Evolutionary conservation across 768 basidiomycete genomes (phyloP).

Genomic region (Plicaturopsis crispa): DNA sequence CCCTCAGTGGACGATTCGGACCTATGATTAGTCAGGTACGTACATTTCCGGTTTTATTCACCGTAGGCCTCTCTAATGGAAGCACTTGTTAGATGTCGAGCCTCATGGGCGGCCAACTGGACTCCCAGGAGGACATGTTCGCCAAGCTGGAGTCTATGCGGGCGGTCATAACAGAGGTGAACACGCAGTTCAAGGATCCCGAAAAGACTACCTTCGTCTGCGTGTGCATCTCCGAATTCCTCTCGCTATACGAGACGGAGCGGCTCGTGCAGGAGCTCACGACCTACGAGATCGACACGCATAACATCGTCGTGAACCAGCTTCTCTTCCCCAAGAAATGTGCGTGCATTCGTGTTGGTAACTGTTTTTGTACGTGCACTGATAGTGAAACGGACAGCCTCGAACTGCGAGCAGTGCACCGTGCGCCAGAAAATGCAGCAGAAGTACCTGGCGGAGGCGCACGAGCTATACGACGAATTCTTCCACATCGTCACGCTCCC

Average conservation of each 20-base stretch:
- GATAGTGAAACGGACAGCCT: conserved; percentile 37
- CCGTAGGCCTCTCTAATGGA: too few species aligned
- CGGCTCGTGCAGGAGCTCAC: conserved; percentile 94
- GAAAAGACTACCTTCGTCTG: conserved; percentile 99
- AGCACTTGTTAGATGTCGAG: conserved; percentile 82
- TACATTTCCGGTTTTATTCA: neutral
- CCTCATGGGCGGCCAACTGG: conserved; percentile 91
- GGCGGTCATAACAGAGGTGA: conserved; percentile 95
- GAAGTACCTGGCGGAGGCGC: conserved; percentile 93
- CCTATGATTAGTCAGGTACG: conserved; percentile 88
- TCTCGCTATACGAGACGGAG: conserved; percentile 97
- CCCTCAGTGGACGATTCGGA: conserved; percentile 90
- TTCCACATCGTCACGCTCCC: conserved; percentile 96
- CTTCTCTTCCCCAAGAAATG: conserved; percentile 88
- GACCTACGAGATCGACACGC: conserved; percentile 94
- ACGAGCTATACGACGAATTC: conserved; percentile 96
- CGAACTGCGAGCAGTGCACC: conserved; percentile 91
- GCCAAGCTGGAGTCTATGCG: conserved; percentile 97
- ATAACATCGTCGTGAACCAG: conserved; percentile 98
- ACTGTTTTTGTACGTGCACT: neutral
- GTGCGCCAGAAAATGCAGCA: conserved; percentile 98
- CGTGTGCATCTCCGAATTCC: conserved; percentile 97
- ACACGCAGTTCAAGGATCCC: conserved; percentile 98
- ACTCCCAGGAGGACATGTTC: conserved; percentile 97
- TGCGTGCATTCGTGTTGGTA: conserved; percentile 27